phyloP scores from a whole-genome alignment of 1,284 basidiomycete species.

The Retiboletus flavoniger region DNA sequence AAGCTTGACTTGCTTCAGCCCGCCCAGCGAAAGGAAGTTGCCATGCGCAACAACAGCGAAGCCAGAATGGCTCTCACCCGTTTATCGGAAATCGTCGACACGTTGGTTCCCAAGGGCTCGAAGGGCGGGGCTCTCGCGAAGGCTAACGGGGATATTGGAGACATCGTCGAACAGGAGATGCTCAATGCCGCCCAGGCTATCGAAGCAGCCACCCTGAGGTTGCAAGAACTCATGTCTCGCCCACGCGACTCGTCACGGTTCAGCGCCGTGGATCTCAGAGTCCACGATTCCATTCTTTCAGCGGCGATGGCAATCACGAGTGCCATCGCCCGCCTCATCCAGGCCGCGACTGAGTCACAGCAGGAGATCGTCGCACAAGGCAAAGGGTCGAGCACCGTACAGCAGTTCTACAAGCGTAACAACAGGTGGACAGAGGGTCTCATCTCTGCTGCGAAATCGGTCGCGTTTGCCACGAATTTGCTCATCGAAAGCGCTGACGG shows the following conservation, averaged over 20 bases:
- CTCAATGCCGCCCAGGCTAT: constrained; percentile 90
- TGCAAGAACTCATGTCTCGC: constrained; percentile 88
- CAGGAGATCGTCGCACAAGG: constrained; percentile 98
- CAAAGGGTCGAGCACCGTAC: constrained; percentile 83
- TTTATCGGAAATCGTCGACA: constrained; percentile 86
- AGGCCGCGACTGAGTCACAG: constrained; percentile 95
- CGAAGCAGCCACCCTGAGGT: constrained; percentile 85
- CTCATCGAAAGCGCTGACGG: constrained; percentile 98
- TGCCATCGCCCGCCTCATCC: constrained; percentile 93
- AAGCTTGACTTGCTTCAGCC: constrained; percentile 80
- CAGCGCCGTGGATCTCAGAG: constrained; percentile 90
- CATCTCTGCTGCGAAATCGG: constrained; percentile 96
- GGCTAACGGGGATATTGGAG: constrained; percentile 91
- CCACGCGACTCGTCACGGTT: constrained; percentile 83
- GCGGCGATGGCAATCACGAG: constrained; percentile 93
- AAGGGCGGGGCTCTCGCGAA: constrained; percentile 71
- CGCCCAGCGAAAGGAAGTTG: constrained; percentile 79
- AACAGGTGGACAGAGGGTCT: constrained; percentile 99
- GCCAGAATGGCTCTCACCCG: constrained; percentile 78
- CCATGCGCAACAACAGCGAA: constrained; percentile 89
- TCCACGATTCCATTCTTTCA: constrained; percentile 96
- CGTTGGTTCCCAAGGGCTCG: constrained; percentile 80
- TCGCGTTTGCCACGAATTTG: constrained; percentile 95
- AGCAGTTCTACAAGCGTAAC: constrained; percentile 99
- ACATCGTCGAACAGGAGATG: constrained; percentile 98